Evolutionary conservation across 1,139 yeast genomes (phyloP), one percentile per base, ranked within the genome.

Genomic region (Protomyces arabidopsidicola): DNA sequence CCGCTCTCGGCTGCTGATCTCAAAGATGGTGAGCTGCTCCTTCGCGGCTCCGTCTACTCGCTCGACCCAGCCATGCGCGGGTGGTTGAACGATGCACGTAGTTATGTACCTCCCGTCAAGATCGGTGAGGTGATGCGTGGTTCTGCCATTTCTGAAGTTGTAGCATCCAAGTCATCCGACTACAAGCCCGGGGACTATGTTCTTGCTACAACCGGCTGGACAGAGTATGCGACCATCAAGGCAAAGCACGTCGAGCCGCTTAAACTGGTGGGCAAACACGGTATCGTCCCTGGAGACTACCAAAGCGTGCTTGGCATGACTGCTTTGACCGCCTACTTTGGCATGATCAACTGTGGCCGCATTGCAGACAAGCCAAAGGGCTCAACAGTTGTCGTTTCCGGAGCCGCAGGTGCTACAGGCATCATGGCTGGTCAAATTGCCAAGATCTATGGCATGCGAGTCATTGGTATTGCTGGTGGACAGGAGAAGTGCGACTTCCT

Each of bases 351-450:
- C 48, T 39, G 69, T 53, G 71, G 69, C 24, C 54, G 61, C 22
- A 53, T 61, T 10, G 55, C 51, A 42, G 69, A 50, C 12, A 63
- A 60, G 38, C 60, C 65, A 36, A 55, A 59, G 36, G 72, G 72
- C 34, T 70, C 70, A 64, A 71, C 72, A 12, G 80, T 83, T 63
- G 72, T 84, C 55, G 78, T 85, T 42, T 82, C 87, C 34, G 89
- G 88, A 65, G 90, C 90, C 27, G 82, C 87, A 6, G 86, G 90
- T 67, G 88, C 88, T 34, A 85, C 86, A 45, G 90, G 90, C 35
- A 78, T 84, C n/a, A 74, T 80, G 64, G 84, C 78, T 42, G 82
- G 84, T 50, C 89, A 85, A 72, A 71, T 85, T 35, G 86, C 88
- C 56, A 78, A 83, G 67, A 75, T 81, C 70, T 82, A 82, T 56